Percentiles rank a stretch among this genome's conserved stretches.
phyloP scores from a whole-genome alignment of 345 rosid species.

The Pelargonium nanum region DNA sequence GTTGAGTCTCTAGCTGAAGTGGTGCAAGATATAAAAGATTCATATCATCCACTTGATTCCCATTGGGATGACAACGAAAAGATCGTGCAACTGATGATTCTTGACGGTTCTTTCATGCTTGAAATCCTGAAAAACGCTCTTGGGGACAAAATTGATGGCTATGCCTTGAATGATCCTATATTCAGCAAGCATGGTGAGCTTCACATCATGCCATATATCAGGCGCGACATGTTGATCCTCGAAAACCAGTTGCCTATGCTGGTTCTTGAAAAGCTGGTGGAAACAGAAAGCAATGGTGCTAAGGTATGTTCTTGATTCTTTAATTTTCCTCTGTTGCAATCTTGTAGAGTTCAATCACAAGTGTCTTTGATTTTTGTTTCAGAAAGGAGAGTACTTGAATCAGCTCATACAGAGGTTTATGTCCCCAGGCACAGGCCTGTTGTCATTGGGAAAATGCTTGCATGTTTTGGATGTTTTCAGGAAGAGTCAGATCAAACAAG shows the following conservation, averaged over 20 bases:
- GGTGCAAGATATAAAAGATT: not conserved
- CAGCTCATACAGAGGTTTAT: not conserved
- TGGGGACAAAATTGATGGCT: not conserved
- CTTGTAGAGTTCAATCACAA: no score
- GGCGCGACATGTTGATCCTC: slow-evolving; percentile 10
- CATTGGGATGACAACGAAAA: not conserved
- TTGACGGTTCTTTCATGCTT: slow-evolving; percentile 12
- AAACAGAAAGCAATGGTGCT: no score
- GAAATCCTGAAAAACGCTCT: slow-evolving; percentile 1
- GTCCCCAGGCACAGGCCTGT: not conserved
- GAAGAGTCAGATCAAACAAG: not conserved
- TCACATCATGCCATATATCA: slow-evolving; percentile 5
- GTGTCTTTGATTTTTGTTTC: no score
- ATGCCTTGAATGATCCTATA: slow-evolving; percentile 3
- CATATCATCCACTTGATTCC: not conserved
- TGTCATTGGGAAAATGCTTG: not conserved
- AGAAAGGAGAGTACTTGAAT: not conserved
- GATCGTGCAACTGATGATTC: slow-evolving; percentile 9
- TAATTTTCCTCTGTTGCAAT: not conserved
- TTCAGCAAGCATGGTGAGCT: slow-evolving; percentile 8
- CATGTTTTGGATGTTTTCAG: not conserved
- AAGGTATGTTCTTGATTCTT: not conserved
- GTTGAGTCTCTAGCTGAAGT: not conserved
- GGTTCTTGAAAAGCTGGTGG: not conserved
- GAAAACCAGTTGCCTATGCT: slow-evolving; percentile 12